A percentile compares a stretch with the other conserved stretches of the same genome.
phyloP scores from a whole-genome alignment of 2,329 filamentous ascomycete genomes.

The Cytospora piceae region DNA sequence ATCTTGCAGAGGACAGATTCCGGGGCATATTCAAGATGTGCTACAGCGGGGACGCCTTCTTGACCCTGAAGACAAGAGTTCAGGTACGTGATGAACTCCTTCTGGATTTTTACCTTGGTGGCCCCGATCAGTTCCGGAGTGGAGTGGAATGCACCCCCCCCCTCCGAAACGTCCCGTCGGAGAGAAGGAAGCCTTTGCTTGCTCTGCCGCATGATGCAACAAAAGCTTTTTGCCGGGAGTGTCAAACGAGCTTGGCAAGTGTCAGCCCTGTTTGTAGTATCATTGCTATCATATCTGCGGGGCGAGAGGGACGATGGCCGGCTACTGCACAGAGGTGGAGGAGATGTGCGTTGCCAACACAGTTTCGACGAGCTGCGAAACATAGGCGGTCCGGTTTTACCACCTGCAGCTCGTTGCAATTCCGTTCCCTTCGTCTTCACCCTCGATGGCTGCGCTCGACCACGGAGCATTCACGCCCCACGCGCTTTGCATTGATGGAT shows the following conservation, averaged over 20 bases:
- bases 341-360: slow-evolving; percentile 6
- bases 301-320: background rate
- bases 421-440: background rate
- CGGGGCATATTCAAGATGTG: slow-evolving; percentile 99
- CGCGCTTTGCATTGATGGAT: slow-evolving; percentile 41
- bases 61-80: slow-evolving; percentile 93
- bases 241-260: slow-evolving; percentile 23
- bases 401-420: slow-evolving; percentile 14
- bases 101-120: slow-evolving; percentile 24
- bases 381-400: slow-evolving; percentile 8
- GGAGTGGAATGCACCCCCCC: background rate
- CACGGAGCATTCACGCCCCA: slow-evolving; percentile 25
- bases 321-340: slow-evolving; percentile 1
- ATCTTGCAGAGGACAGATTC: slow-evolving; percentile 95
- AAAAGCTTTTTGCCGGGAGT: slow-evolving; percentile 2
- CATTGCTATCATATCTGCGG: slow-evolving; percentile 7
- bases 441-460: slow-evolving; percentile 24
- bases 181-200: background rate
- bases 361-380: background rate
- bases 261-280: slow-evolving; percentile 22
- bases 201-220: slow-evolving; percentile 4
- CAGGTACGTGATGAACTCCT: slow-evolving; percentile 63
- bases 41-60: slow-evolving; percentile 91
- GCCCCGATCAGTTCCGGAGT: background rate
- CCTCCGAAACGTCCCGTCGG: background rate